A percentile compares a stretch with the other conserved stretches of the same genome.
These are phyloP conservation scores for Cyclotella choctawhatcheeana DNA, from an alignment of 108 stramenopile genomes.

Conservation along the genomic window DNA sequence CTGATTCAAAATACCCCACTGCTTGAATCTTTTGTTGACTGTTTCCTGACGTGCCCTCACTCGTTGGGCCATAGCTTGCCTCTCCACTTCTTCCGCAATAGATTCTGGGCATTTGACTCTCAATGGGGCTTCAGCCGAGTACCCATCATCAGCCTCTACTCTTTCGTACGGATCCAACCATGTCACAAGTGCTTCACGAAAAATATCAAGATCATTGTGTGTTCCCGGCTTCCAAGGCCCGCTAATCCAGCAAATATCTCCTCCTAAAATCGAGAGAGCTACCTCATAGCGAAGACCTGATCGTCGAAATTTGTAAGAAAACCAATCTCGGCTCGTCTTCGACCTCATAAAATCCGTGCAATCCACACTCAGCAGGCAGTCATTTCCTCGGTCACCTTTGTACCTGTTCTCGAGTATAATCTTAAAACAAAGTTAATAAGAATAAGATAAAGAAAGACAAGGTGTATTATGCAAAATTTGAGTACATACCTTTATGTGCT, in stretches of 20 bases:
- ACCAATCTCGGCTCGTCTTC: background rate
- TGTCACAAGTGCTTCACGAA: background rate
- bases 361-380: conserved; percentile 3
- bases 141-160: conserved; percentile 1
- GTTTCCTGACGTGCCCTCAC: conserved; percentile 7
- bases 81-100: background rate
- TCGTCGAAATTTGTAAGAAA: background rate
- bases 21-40: conserved; percentile 5
- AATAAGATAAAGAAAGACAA: too few relatives aligned
- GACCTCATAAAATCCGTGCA: background rate
- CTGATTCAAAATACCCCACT: conserved; percentile 7
- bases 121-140: background rate
- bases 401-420: conserved; percentile 9
- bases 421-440: too few relatives aligned
- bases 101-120: background rate
- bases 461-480: too few relatives aligned
- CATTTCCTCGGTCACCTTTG: background rate
- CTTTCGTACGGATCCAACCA: background rate
- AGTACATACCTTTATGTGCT: background rate
- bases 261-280: background rate
- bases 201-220: background rate
- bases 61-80: background rate
- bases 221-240: background rate
- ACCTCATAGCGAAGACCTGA: background rate
- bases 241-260: background rate